A percentile compares a stretch with the other conserved stretches of the same genome.
These are phyloP conservation scores for Skeletonema grethae DNA, from an alignment of 108 stramenopile genomes.

Conservation along the genomic window DNA sequence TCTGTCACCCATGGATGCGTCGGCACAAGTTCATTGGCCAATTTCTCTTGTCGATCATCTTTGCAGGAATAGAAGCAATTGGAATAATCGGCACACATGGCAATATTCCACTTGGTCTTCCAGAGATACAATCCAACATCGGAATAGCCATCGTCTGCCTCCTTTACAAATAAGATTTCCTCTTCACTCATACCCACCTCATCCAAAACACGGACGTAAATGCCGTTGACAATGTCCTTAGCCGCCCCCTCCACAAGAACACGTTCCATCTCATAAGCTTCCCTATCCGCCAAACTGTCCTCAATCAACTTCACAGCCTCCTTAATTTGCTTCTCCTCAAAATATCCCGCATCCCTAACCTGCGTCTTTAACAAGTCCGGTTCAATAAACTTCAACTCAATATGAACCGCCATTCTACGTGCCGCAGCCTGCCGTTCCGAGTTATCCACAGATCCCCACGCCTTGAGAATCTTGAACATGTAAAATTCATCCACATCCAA, in stretches of 20 bases:
- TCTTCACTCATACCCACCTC: conserved; percentile 40
- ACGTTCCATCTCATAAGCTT: conserved; percentile 54
- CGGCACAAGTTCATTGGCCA: conserved; percentile 32
- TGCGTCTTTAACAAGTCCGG: conserved; percentile 44
- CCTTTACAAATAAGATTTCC: conserved; percentile 46
- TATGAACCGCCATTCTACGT: conserved; percentile 31
- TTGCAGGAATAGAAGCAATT: conserved; percentile 41
- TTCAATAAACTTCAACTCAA: conserved; percentile 61
- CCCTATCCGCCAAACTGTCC: conserved; percentile 41
- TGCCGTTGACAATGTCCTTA: conserved; percentile 49
- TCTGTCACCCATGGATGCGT: conserved; percentile 20
- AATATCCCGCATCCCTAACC: conserved; percentile 52
- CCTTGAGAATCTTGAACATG: conserved; percentile 62
- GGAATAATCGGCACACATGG: conserved; percentile 50
- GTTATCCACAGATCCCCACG: conserved; percentile 45
- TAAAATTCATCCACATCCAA: conserved; percentile 66
- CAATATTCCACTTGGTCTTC: conserved; percentile 37
- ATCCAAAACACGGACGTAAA: conserved; percentile 55
- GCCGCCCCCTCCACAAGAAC: conserved; percentile 71
- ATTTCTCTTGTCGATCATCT: conserved; percentile 20
- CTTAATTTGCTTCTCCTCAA: conserved; percentile 36
- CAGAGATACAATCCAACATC: conserved; percentile 45
- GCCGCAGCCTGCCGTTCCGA: conserved; percentile 16
- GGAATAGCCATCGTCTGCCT: conserved; percentile 45
- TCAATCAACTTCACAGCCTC: conserved; percentile 50